phyloP scores from a whole-genome alignment of 768 basidiomycete species.

The Amanita molliuscula region DNA sequence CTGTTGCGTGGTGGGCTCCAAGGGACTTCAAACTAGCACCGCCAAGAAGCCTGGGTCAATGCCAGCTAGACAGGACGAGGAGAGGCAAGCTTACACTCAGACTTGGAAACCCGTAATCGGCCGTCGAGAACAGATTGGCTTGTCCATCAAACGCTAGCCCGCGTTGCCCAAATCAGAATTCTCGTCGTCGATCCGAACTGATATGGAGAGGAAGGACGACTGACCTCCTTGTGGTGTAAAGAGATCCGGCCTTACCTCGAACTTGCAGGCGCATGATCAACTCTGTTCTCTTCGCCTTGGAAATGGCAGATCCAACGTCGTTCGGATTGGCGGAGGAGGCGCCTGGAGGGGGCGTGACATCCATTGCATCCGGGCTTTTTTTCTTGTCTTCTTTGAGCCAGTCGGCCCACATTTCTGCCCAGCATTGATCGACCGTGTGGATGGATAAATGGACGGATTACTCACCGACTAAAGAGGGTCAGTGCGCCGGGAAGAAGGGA shows the following conservation, averaged over 20 bases:
- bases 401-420: neutral
- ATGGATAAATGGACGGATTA: neutral
- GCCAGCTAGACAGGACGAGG: too few species aligned
- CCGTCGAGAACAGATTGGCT: constrained; percentile 1
- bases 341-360: neutral
- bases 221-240: constrained; percentile 1
- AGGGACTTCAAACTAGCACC: constrained; percentile 4
- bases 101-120: neutral
- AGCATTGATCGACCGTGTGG: neutral
- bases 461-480: neutral
- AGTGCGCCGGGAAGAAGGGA: neutral
- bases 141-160: constrained; percentile 1
- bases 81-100: neutral
- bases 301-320: neutral
- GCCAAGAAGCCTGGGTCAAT: neutral
- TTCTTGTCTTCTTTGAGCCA: neutral
- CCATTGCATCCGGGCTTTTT: neutral
- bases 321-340: neutral
- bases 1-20: neutral
- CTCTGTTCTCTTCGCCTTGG: neutral
- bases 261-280: constrained; percentile 4
- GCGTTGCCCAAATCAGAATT: neutral
- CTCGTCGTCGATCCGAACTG: neutral
- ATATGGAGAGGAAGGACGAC: neutral
- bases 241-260: neutral